A percentile compares a stretch with the other conserved stretches of the same genome.
Evolutionary conservation across 345 rosid species (phyloP).

Genomic region (Corchorus olitorius): DNA sequence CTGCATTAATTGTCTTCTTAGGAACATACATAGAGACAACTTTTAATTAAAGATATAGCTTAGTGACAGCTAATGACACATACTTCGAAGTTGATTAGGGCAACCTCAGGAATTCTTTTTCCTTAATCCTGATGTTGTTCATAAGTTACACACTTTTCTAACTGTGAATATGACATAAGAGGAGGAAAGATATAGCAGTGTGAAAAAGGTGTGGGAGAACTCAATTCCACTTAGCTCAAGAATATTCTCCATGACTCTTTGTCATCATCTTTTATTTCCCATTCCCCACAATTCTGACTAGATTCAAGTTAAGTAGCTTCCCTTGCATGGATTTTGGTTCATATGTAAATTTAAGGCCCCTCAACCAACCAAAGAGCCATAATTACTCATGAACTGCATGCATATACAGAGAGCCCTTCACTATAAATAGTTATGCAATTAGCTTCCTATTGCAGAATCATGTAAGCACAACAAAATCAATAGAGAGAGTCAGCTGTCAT

Average conservation of each 20-base stretch:
- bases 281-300: slow-evolving; percentile 1
- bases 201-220: background rate
- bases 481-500: no score
- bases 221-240: slow-evolving; percentile 9
- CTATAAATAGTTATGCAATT: no score
- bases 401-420: background rate
- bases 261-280: background rate
- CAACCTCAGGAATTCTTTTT: background rate
- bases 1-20: background rate
- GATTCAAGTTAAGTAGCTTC: background rate
- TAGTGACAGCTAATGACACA: background rate
- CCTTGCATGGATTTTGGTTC: background rate
- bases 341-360: no score
- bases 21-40: background rate
- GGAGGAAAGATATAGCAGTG: background rate
- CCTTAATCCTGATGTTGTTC: background rate
- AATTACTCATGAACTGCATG: background rate
- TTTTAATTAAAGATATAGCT: background rate
- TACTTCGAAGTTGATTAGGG: background rate
- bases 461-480: no score
- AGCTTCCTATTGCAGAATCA: no score
- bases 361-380: background rate
- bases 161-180: background rate
- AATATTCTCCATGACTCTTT: slow-evolving; percentile 11
- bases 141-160: background rate